These are phyloP conservation scores for Herpetomonas muscarum DNA, from an alignment of 208 protist species.

Conservation along the genomic window DNA sequence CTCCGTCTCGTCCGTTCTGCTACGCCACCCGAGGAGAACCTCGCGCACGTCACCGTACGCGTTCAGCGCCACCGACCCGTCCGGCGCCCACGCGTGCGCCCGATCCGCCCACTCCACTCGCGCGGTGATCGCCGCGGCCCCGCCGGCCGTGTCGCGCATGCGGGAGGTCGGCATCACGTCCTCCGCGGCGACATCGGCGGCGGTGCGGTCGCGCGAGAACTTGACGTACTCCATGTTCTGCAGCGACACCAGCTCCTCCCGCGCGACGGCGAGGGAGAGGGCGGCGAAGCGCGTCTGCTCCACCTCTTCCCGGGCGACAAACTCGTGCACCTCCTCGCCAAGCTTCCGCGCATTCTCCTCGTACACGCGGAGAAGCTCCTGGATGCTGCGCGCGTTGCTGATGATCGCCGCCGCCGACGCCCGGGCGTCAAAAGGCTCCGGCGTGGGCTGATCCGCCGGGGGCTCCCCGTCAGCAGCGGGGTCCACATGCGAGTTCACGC, in stretches of 20 bases:
- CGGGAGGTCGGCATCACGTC: slow-evolving; percentile 13
- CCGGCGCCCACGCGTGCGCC: background rate
- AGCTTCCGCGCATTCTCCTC: slow-evolving; percentile 17
- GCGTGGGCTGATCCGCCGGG: background rate
- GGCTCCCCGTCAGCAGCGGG: no score
- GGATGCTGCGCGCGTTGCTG: slow-evolving; percentile 25
- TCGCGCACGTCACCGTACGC: slow-evolving; percentile 15
- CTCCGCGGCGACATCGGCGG: slow-evolving; percentile 2
- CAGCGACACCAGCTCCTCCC: slow-evolving; percentile 20
- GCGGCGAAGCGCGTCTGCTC: slow-evolving; percentile 22
- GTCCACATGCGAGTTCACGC: background rate
- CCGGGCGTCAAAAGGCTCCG: slow-evolving; percentile 1
- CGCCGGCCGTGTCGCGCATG: slow-evolving; percentile 3
- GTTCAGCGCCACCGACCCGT: slow-evolving; percentile 1
- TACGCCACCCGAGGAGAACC: slow-evolving; percentile 36
- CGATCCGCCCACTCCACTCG: background rate
- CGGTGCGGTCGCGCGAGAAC: slow-evolving; percentile 15
- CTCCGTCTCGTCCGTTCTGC: background rate
- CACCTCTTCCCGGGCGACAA: slow-evolving; percentile 27
- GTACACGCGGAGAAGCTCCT: slow-evolving; percentile 25
- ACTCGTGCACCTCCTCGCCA: slow-evolving; percentile 23
- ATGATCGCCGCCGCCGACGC: slow-evolving; percentile 9
- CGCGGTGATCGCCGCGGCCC: background rate
- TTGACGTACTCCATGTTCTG: slow-evolving; percentile 21
- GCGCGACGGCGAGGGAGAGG: slow-evolving; percentile 14